Conservation (phyloP, 352 stramenopile species). For the Plasmopara halstedii region DNA sequence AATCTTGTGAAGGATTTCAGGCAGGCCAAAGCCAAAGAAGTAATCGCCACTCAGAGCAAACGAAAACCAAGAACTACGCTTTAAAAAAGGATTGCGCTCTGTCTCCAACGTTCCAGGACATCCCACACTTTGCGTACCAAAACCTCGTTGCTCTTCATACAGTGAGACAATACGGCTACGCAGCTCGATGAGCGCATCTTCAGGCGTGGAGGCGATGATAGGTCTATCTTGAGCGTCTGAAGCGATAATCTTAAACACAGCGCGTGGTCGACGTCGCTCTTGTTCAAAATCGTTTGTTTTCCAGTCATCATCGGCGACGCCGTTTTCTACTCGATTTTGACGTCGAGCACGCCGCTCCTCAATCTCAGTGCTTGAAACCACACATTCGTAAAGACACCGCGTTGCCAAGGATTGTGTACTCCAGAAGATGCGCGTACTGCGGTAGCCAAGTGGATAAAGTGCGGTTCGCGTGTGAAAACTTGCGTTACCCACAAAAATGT, state of each 20-base stretch:
- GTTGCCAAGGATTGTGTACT: slow-evolving; percentile 43
- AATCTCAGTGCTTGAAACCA: slow-evolving; percentile 74
- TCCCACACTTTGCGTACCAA: slow-evolving; percentile 6
- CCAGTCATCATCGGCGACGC: background rate
- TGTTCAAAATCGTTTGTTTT: slow-evolving; percentile 11
- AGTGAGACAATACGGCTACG: slow-evolving; percentile 63
- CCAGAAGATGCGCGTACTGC: slow-evolving; percentile 92
- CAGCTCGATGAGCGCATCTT: slow-evolving; percentile 66
- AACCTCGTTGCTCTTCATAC: slow-evolving; percentile 54
- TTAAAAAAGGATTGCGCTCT: slow-evolving; percentile 64
- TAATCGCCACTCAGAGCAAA: slow-evolving; percentile 68
- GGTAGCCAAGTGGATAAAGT: slow-evolving; percentile 86
- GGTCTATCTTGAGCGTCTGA: slow-evolving; percentile 59
- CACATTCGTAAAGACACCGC: slow-evolving; percentile 88
- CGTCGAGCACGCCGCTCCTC: slow-evolving; percentile 34
- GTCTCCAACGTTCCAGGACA: slow-evolving; percentile 4
- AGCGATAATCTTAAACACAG: slow-evolving; percentile 72
- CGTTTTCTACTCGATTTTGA: slow-evolving; percentile 11
- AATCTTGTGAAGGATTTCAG: slow-evolving; percentile 54
- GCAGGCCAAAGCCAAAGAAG: slow-evolving; percentile 79
- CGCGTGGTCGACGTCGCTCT: slow-evolving; percentile 15
- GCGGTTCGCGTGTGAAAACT: slow-evolving; percentile 83
- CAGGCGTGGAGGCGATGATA: slow-evolving; percentile 53
- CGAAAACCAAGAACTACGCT: slow-evolving; percentile 71
- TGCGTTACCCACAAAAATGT: slow-evolving; percentile 67